Evolutionary conservation across 345 rosid species (phyloP), one percentile per base, ranked within the genome.

Genomic region (Cardamine chenopodiifolia): DNA sequence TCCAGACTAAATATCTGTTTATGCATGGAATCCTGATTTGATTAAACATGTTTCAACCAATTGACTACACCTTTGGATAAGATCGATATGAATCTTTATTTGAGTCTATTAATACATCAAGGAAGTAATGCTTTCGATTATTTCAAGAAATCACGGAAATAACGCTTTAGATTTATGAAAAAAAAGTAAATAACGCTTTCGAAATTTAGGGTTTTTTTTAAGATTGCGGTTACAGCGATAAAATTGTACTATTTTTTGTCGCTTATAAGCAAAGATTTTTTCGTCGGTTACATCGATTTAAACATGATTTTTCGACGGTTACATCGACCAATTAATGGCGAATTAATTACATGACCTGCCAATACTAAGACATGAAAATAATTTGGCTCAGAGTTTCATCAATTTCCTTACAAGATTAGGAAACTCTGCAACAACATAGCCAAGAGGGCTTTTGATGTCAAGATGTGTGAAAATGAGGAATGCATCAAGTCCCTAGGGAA

Each of bases 401-500:
- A 44, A 32, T 29, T 69, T 62, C 62, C 42, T 45, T 18, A 42
- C 18, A 31, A 3, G 35, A 71, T 40, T 64, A 35, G 40, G 62
- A 57, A 48, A 23, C 37, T 50, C 31, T 66, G 31, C 13, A 28
- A 35, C 72, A 63, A 65, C 37, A 39, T 28, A 40, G 18, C 58
- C 60, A 71, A 77, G 50, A 58, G 62, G 72, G 37, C 0, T 59
- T 35, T 56, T 71, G 34, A 71, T 66, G 58, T 72, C 76, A 65
- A 65, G 40, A 60, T 50, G 72, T 71, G 73, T 76, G 62, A 59
- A 71, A 58, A 66, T 65, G 73, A 66, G 72, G 26, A 42, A 50
- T 29, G 58, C 32, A 71, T 58, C 77, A 77, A 77, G 76, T 77
- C 68, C 77, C 80, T 77, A 77, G 77, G 69, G 31, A 25, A 47